Conservation (phyloP, 1,284 basidiomycete genomes). For the Cutaneotrichosporon curvatum region DNA sequence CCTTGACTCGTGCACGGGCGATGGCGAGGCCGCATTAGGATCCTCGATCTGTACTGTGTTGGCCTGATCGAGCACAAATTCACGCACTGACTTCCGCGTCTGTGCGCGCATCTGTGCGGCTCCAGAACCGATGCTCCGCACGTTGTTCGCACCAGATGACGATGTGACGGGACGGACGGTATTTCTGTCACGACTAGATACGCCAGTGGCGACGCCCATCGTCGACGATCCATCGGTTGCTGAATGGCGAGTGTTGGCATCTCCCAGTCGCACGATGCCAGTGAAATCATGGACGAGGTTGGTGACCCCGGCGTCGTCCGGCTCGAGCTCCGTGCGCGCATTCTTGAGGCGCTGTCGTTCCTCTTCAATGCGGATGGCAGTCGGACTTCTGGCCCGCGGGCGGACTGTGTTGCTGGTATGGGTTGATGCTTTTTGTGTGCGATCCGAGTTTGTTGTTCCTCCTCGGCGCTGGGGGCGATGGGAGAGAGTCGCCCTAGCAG, state of each 20-base stretch:
- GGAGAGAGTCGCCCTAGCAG: background rate
- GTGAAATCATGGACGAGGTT: conserved; percentile 28
- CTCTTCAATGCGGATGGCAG: background rate
- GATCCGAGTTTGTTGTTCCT: no score
- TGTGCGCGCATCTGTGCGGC: conserved; percentile 4
- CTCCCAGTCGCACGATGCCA: conserved; percentile 31
- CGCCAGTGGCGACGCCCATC: no score
- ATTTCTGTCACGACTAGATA: no score
- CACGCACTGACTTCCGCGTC: conserved; percentile 25
- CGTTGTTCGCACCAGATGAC: no score
- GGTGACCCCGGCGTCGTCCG: conserved; percentile 24
- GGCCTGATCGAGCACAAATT: conserved; percentile 36
- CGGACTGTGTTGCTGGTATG: no score
- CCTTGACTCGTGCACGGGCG: conserved; percentile 7
- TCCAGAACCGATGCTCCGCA: background rate
- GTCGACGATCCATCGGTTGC: no score
- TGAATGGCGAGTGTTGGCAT: conserved; percentile 1
- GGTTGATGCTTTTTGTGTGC: no score
- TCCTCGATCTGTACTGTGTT: conserved; percentile 30
- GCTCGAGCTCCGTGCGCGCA: conserved; percentile 12
- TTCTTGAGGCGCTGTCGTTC: background rate
- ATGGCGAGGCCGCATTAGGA: conserved; percentile 35
- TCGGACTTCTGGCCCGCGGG: no score
- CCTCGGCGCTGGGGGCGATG: no score
- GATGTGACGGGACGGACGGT: no score